Evolutionary conservation across 2,329 filamentous ascomycete species (phyloP).

Genomic region (Epichloe sylvatica): DNA sequence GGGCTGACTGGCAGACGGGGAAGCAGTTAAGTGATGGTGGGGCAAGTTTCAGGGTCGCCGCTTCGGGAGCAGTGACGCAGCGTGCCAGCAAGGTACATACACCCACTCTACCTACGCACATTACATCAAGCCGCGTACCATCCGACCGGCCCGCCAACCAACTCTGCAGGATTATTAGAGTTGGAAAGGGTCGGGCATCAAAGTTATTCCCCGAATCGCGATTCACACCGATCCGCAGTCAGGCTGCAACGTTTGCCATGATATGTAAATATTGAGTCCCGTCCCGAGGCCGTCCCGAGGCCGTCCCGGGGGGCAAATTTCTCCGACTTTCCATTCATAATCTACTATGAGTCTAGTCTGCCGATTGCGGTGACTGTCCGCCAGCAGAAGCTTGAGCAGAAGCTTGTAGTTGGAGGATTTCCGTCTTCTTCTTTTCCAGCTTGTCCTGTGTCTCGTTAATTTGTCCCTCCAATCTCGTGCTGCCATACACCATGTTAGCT

Average conservation of each 20-base stretch:
- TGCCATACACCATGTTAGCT: slow-evolving; percentile 11
- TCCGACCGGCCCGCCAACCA: too few relatives aligned
- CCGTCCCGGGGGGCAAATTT: neutral
- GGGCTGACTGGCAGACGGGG: neutral
- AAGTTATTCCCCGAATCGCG: too few relatives aligned
- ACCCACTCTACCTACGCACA: too few relatives aligned
- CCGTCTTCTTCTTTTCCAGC: slow-evolving; percentile 43
- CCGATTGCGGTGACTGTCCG: slow-evolving; percentile 18
- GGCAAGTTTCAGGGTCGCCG: neutral
- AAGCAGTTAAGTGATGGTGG: neutral
- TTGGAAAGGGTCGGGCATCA: too few relatives aligned
- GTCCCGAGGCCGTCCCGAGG: too few relatives aligned
- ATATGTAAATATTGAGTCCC: neutral
- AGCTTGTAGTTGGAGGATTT: slow-evolving; percentile 44
- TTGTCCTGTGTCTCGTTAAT: slow-evolving; percentile 43
- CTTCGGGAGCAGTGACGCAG: neutral
- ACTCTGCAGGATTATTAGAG: too few relatives aligned
- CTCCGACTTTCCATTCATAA: neutral
- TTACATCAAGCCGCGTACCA: too few relatives aligned
- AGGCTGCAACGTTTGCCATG: neutral
- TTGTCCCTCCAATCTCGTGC: slow-evolving; percentile 31
- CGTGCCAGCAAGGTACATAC: neutral
- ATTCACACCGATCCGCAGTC: too few relatives aligned
- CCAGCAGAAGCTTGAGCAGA: slow-evolving; percentile 30
- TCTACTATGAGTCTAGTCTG: slow-evolving; percentile 5